Evolutionary conservation across 179 eudicot genomes (phyloP).

Genomic region (Drosera spatulata): DNA sequence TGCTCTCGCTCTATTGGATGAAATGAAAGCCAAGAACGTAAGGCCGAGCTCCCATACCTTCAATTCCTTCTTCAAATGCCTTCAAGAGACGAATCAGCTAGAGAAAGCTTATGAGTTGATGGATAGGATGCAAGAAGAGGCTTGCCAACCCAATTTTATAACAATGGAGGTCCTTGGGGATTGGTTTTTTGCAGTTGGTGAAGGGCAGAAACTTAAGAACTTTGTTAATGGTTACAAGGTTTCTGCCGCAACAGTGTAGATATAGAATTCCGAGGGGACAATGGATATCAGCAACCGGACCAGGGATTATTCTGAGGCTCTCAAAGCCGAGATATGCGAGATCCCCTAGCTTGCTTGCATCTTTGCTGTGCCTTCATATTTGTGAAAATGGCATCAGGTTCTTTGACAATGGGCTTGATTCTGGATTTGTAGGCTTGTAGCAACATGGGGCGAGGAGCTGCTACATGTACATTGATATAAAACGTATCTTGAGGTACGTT

Average conservation of each 20-base stretch:
- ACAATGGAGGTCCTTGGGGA: slow-evolving; percentile 68
- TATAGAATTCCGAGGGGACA: too few relatives aligned
- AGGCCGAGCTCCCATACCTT: slow-evolving; percentile 51
- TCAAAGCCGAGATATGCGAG: too few relatives aligned
- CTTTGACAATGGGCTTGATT: too few relatives aligned
- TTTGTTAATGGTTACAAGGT: slow-evolving; percentile 42
- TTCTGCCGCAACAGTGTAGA: slow-evolving; percentile 19
- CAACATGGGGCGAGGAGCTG: too few relatives aligned
- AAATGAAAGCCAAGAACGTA: slow-evolving; percentile 50
- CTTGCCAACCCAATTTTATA: slow-evolving; percentile 62
- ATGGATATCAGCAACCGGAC: too few relatives aligned
- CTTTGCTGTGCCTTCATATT: too few relatives aligned
- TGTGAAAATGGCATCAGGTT: too few relatives aligned
- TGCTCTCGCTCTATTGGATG: slow-evolving; percentile 63
- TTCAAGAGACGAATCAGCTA: slow-evolving; percentile 37
- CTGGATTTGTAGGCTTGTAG: too few relatives aligned
- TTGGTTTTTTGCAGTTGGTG: slow-evolving; percentile 69
- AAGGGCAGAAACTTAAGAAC: slow-evolving; percentile 40
- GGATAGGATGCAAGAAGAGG: slow-evolving; percentile 63
- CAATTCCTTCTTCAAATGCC: slow-evolving; percentile 67
- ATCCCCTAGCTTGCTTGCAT: too few relatives aligned
- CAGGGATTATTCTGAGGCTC: too few relatives aligned
- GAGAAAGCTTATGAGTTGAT: slow-evolving; percentile 57
- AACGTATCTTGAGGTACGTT: too few relatives aligned
- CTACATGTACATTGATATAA: too few relatives aligned